phyloP scores from a whole-genome alignment of 164 flowering plant genomes.

The Paratinospora sagittata region DNA sequence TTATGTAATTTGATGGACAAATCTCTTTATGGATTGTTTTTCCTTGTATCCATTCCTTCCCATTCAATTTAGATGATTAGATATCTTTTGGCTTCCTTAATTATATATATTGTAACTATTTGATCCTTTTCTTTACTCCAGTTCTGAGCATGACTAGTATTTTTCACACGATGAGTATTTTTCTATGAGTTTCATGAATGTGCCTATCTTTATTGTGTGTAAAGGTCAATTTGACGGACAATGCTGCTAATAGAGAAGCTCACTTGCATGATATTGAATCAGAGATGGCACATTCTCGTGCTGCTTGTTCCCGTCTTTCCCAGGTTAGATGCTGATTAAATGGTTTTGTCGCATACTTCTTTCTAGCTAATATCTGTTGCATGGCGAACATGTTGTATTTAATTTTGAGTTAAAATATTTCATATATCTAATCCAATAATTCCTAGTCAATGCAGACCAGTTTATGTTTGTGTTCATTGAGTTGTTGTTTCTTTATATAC shows the following conservation, averaged over 20 bases:
- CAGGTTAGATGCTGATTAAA: constrained; percentile 41
- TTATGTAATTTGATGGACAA: too few species aligned
- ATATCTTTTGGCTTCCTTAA: too few species aligned
- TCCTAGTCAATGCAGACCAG: too few species aligned
- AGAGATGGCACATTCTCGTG: constrained; percentile 49
- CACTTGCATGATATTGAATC: constrained; percentile 54
- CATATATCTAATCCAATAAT: too few species aligned
- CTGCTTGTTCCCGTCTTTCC: constrained; percentile 46
- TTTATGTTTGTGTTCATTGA: too few species aligned
- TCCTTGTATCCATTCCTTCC: not conserved
- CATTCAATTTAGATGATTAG: too few species aligned
- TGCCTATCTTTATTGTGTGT: constrained; percentile 8
- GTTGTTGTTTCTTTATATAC: too few species aligned
- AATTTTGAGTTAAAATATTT: too few species aligned
- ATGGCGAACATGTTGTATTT: not conserved
- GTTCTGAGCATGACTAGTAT: not conserved
- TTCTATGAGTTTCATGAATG: not conserved
- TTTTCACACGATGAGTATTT: not conserved
- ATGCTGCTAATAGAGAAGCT: constrained; percentile 54
- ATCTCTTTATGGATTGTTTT: too few species aligned
- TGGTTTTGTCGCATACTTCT: not conserved
- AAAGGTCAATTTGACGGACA: constrained; percentile 65
- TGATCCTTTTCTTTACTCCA: too few species aligned
- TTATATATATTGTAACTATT: too few species aligned
- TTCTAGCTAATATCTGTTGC: not conserved